Base-by-base conservation (phyloP, 352 stramenopile species). In the Saprolegnia diclina region DNA sequence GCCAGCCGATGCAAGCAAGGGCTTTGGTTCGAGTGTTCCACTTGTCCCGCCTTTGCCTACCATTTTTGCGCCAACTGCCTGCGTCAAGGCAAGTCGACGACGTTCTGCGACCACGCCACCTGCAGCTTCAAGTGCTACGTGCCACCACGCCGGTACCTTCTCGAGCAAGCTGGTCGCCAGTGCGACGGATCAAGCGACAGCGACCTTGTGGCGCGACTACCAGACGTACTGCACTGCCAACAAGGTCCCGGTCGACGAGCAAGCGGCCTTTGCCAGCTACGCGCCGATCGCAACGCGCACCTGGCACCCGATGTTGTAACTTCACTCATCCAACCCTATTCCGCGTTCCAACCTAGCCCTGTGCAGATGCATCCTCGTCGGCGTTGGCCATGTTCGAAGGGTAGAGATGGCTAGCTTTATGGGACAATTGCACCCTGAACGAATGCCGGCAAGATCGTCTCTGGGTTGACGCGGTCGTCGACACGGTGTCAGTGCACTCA, bases 21-120 rank as follows among this genome's bases (percentile, higher is more conserved):
- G 2, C n/a, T 29, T 54, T 54, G 46, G 46, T 29, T 29, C 24
- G 46, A 54, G 24, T 54, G 46, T 5, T 2, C 46, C 24, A 22
- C 2, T 2, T 54, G 46, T 5, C n/a, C 46, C 24, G 46, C n/a
- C 24, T 29, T 54, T 54, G n/a, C n/a, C 46, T 54, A 54, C 5
- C n/a, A 54, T 54, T 54, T 54, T 5, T 54, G 46, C 24, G 24
- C n/a, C n/a, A 54, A 54, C n/a, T 54, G 46, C 24, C 5, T 54
- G n/a, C n/a, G 24, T 54, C n/a, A 54, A 54, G 46, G 46, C n/a
- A 29, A 29, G n/a, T 29, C 24, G 2, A 6, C 46, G 24, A 29
- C 46, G n/a, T 54, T 22, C n/a, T 54, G 46, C 24, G n/a, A 54
- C 24, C 46, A 54, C 24, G n/a, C 2, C n/a, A 22, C n/a, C n/a